Percentiles rank a stretch among this genome's conserved stretches.
Conservation (phyloP, 768 basidiomycete species). For the Galerina sulciceps region DNA sequence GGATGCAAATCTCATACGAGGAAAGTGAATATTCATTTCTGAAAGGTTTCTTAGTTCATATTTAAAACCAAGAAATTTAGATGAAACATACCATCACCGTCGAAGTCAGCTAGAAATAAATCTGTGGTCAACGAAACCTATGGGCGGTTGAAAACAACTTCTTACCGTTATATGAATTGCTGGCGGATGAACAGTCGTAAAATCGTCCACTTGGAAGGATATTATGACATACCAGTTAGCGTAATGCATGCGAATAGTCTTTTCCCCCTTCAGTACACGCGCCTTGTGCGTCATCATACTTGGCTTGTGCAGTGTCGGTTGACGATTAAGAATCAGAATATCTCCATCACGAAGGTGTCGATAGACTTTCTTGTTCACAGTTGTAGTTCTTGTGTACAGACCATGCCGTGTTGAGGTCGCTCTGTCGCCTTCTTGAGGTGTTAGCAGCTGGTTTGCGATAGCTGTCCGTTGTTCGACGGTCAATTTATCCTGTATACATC, state of each 20-base stretch:
- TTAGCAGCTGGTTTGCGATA: conserved; percentile 92
- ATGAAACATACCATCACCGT: conserved; percentile 35
- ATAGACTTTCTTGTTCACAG: conserved; percentile 97
- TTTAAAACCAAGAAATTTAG: neutral
- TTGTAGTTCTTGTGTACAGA: conserved; percentile 75
- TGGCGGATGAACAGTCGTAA: conserved; percentile 34
- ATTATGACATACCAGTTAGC: conserved; percentile 83
- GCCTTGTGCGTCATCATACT: conserved; percentile 99
- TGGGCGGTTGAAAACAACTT: neutral
- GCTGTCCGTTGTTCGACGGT: conserved; percentile 90
- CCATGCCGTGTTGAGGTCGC: conserved; percentile 50
- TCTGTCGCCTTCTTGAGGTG: conserved; percentile 81
- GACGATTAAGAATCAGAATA: conserved; percentile 93
- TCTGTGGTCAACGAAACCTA: conserved; percentile 18
- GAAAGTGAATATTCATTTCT: conserved; percentile 99
- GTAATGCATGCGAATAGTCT: conserved; percentile 99
- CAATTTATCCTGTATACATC: conserved; percentile 69
- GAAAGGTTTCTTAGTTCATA: neutral
- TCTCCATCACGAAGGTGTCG: conserved; percentile 95
- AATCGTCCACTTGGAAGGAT: conserved; percentile 6
- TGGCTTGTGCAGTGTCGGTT: conserved; percentile 98
- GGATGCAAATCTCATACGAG: conserved; percentile 62
- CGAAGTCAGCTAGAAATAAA: conserved; percentile 28
- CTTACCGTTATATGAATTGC: conserved; percentile 96
- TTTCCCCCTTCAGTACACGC: conserved; percentile 90